Evolutionary conservation across 305 asterid genomes (phyloP), one percentile per base, ranked within the genome.

Genomic region (Nicotiana rustica): DNA sequence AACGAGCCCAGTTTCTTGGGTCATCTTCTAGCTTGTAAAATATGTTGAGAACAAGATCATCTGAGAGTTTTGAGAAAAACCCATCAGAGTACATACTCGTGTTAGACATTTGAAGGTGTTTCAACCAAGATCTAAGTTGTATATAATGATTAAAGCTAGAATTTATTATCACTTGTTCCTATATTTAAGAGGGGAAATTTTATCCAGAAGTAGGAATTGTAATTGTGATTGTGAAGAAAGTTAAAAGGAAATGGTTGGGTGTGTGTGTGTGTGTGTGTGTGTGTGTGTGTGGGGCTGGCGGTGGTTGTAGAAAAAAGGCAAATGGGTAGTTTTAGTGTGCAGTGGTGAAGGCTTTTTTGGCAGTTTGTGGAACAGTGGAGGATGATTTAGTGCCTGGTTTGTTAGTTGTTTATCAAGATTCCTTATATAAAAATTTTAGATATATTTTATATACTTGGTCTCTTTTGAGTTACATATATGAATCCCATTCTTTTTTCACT

Each of bases 1-100:
- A 80, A n/a, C 97, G 90, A 1, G 97, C 92, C 99, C 98, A 96
- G 85, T 79, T 81, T 29, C 98, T 92, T 0, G 98, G 99, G 81
- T 96, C 98, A 4, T 92, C 95, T 33, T 91, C 97, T 12, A 94
- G 91, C 86, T 93, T 96, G 93, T 81, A 64, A 82, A 94, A 85
- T 66, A 96, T 96, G 85, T 90, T 91, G 88, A 96, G 96, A 77
- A 92, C 84, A 14, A 96, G 90, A 18, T 95, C 98, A 7, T 96
- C 99, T 1, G 99, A 90, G 1, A 95, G 95, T 84, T 85, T 86
- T 10, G 97, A 88, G 89, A 95, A 96, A 70, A 49, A 52, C 8
- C 80, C 80, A 75, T 75, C 80, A 49, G 6, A 12, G 59, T 52
- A 52, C 14, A 14, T 75, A 25, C 1, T 13, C 12, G 79, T 21